Conservation (phyloP, 2,329 filamentous ascomycete genomes). For the Macrophomina phaseolina region DNA sequence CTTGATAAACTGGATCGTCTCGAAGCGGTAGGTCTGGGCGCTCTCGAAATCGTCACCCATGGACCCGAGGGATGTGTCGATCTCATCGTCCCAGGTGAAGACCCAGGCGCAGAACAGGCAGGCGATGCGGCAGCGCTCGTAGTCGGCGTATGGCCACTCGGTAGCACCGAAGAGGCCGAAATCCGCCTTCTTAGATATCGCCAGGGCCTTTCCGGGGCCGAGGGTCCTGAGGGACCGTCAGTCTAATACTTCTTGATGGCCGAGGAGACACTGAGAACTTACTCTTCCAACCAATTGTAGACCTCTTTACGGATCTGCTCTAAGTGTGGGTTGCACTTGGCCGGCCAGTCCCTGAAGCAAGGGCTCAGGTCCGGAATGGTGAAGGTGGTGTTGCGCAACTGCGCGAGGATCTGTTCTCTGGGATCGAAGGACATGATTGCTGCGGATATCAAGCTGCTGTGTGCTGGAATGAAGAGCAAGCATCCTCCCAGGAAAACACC, state of each 20-base stretch:
- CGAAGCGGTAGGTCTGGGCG: constrained; percentile 18
- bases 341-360: constrained; percentile 19
- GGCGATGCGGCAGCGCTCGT: constrained; percentile 16
- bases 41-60: constrained; percentile 20
- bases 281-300: constrained; percentile 17
- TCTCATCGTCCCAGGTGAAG: constrained; percentile 22
- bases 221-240: constrained; percentile 5
- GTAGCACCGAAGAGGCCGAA: constrained; percentile 22
- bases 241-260: not conserved
- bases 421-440: constrained; percentile 13
- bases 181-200: constrained; percentile 17
- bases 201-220: constrained; percentile 1
- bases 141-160: constrained; percentile 17
- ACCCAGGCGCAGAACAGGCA: constrained; percentile 21
- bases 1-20: constrained; percentile 17
- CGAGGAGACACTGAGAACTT: not conserved
- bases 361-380: constrained; percentile 5
- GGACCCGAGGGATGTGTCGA: constrained; percentile 16
- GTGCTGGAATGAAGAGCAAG: not conserved
- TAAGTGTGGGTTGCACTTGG: constrained; percentile 5
- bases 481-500: not conserved
- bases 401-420: constrained; percentile 11
- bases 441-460: not conserved
- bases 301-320: constrained; percentile 22
- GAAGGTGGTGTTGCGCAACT: constrained; percentile 8